Base-by-base conservation (phyloP, 2,329 filamentous ascomycete species). In the Exophiala calicioides region DNA sequence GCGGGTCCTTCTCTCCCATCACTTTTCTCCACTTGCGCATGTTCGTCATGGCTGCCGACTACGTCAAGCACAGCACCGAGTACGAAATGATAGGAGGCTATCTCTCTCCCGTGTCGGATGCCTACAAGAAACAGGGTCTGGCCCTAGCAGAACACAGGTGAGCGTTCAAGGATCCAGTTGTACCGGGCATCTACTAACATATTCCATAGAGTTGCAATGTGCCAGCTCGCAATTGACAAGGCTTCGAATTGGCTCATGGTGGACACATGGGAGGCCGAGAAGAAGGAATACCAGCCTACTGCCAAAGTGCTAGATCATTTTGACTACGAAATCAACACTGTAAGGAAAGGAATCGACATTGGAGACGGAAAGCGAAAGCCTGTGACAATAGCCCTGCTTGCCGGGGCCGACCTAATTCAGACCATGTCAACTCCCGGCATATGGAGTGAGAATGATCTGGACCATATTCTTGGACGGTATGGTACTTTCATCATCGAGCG, bases 291-390 rank as follows among this genome's bases (percentile, higher is more conserved):
- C 65, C 84, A 89, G 53, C 89, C 90, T 12, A 97, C 91, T 1
- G 91, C 90, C 29, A 80, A 86, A 59, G 90, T 95, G 30, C 75
- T 96, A 37, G 89, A 95, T 62, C 91, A 96, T 68, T 93, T 96
- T 60, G 84, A 94, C 57, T 73, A 91, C 63, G 89, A 96, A 66
- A 88, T 96, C 64, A 95, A 96, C 65, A 78, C 80, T 18, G 79
- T 88, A 33, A 74, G 84, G 21, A 84, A 85, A 29, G 90, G 90
- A 5, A 80, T 93, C 21, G 78, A 86, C 60, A 80, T 78, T 35
- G 75, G 77, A 15, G 78, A 85, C 56, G 88, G 88, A 49, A 73
- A 74, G 42, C 81, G 78, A 62, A 85, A 81, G 65, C 79, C 74
- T 9, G 85, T 86, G 13, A 82, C 83, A 47, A 88, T 96, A 57